These are phyloP conservation scores for Scleromitrula shiraiana DNA, from an alignment of 2,329 filamentous ascomycete genomes.

Conservation along the genomic window DNA sequence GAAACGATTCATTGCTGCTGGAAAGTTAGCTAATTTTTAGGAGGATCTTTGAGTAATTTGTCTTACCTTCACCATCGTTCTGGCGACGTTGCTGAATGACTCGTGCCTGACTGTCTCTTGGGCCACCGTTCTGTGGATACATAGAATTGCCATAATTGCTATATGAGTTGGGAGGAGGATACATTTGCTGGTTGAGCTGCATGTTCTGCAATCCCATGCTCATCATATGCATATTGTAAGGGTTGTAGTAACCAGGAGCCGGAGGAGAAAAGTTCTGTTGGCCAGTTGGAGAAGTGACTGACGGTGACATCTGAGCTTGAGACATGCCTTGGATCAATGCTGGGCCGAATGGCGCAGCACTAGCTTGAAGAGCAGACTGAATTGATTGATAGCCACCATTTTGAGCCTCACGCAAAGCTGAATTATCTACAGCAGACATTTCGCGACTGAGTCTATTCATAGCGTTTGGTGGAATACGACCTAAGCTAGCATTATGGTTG, in stretches of 20 bases:
- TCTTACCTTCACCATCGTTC: constrained; percentile 62
- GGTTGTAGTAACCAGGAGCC: constrained; percentile 29
- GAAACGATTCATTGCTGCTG: constrained; percentile 65
- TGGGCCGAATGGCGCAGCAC: constrained; percentile 71
- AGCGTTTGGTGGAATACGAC: constrained; percentile 64
- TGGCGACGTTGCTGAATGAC: constrained; percentile 69
- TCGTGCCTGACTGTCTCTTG: constrained; percentile 67
- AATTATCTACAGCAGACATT: constrained; percentile 35
- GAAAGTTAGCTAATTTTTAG: constrained; percentile 13
- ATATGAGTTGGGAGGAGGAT: constrained; percentile 47
- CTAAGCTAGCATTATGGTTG: constrained; percentile 74
- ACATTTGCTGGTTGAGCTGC: constrained; percentile 45
- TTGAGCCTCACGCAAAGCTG: constrained; percentile 34
- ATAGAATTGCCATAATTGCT: constrained; percentile 27
- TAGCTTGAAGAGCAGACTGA: constrained; percentile 70
- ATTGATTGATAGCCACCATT: constrained; percentile 48
- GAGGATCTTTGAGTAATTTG: not conserved
- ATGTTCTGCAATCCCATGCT: constrained; percentile 62
- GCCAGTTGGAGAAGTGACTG: constrained; percentile 22
- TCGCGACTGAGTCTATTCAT: constrained; percentile 67
- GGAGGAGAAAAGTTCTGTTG: constrained; percentile 22
- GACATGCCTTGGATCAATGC: constrained; percentile 36
- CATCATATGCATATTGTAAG: constrained; percentile 50
- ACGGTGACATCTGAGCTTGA: constrained; percentile 22
- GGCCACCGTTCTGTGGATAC: constrained; percentile 35